Conservation (phyloP, 2,329 filamentous ascomycete species). For the Ophiostoma sp. region DNA sequence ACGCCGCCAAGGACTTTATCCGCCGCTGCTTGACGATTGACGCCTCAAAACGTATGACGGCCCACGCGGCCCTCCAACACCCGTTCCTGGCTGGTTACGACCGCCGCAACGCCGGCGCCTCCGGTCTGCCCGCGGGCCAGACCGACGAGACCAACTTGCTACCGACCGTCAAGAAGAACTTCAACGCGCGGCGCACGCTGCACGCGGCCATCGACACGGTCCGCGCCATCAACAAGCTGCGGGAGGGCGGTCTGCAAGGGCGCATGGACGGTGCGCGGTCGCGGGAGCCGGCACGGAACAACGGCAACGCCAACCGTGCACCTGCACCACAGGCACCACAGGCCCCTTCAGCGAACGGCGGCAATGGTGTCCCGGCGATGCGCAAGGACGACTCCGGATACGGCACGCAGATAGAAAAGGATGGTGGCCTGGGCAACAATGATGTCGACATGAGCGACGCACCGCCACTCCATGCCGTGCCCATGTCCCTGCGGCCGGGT, state of each 20-base stretch:
- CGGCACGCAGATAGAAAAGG: constrained; percentile 42
- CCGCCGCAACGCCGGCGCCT: constrained; percentile 28
- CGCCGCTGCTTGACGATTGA: constrained; percentile 88
- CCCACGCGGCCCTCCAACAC: constrained; percentile 73
- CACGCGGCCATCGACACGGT: constrained; percentile 72
- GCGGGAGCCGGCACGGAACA: constrained; percentile 47
- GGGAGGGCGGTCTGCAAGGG: constrained; percentile 52
- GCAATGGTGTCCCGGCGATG: constrained; percentile 19
- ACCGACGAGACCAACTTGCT: constrained; percentile 61
- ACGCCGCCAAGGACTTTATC: constrained; percentile 87
- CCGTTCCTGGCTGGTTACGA: constrained; percentile 62
- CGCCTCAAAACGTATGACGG: constrained; percentile 81
- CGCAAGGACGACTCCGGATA: constrained; percentile 54
- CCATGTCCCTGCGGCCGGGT: constrained; percentile 56
- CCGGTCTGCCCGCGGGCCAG: constrained; percentile 31
- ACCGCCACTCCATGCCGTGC: constrained; percentile 35
- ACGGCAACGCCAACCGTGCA: background rate
- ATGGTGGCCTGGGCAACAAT: constrained; percentile 31
- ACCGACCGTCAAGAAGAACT: constrained; percentile 72
- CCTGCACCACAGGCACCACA: background rate
- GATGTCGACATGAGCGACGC: constrained; percentile 54
- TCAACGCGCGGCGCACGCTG: constrained; percentile 67
- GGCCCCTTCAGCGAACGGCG: background rate
- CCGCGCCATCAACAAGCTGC: constrained; percentile 68
- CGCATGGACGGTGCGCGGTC: constrained; percentile 63